Evolutionary conservation across 495 filamentous ascomycete genomes (phyloP), one percentile per base, ranked within the genome.

Genomic region (Penicillium soppii): DNA sequence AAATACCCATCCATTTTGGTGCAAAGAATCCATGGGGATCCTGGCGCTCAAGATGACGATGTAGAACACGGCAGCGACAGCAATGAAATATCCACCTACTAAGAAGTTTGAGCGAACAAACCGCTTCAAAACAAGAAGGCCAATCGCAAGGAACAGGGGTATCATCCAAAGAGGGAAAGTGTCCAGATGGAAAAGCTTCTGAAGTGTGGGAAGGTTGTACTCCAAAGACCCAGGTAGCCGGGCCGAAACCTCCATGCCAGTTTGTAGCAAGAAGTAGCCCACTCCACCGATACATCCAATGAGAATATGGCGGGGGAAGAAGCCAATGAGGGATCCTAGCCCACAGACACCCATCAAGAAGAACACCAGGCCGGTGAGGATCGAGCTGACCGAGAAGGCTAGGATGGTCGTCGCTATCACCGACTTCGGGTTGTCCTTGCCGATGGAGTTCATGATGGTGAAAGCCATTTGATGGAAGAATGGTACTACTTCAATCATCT

Each of bases 391-490:
- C 3, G 92, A 88, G 62, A 94, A 98, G 4, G 95, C 81, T 5
- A 89, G 82, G 53, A 97, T 95, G 3, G 90, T 94, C 0, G 94
- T 98, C 21, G 94, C 91, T 43, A 96, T 80, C 23, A 97, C 88
- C 3, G 90, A 85, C 52, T 92, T 82, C 2, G 87, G 84, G 33
- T 94, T 87, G 29, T 92, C 84, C 57, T 86, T 82, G 5, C 91
- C 90, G 38, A 97, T 84, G 22, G 77, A 73, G 20, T 74, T 71
- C 58, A 96, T 82, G 53, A 97, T 95, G 9, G 87, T 91, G 62
- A 87, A 87, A 1, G 92, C 91, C 92, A 97, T 97, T 59, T 90
- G 92, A 64, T 97, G 92, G 63, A 96, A 96, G 70, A 96, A 97
- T 3, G 92, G 92, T 6, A 97, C 91, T 7, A 97, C 91, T 73